phyloP scores from a whole-genome alignment of 352 stramenopile genomes.

The Halophytophthora polymorphica region DNA sequence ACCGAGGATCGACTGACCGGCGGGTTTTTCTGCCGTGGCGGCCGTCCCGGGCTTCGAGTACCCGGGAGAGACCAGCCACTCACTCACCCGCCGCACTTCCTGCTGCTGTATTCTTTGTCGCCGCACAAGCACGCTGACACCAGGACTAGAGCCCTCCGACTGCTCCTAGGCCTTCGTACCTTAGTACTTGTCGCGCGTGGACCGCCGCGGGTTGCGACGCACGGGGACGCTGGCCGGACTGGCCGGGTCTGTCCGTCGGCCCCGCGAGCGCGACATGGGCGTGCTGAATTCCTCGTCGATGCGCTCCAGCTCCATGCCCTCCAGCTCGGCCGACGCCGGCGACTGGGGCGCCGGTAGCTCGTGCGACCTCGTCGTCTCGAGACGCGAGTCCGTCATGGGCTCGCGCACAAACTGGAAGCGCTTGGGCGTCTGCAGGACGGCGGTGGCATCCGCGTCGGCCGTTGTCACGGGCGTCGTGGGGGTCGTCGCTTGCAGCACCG shows the following conservation, averaged over 20 bases:
- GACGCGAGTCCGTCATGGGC: constrained; percentile 55
- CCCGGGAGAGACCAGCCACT: not conserved
- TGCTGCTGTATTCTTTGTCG: too few relatives aligned
- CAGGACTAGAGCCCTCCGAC: too few relatives aligned
- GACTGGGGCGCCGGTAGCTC: constrained; percentile 31
- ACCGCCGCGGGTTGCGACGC: constrained; percentile 72
- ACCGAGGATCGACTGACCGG: not conserved
- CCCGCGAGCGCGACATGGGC: constrained; percentile 46
- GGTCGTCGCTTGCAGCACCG: constrained; percentile 27
- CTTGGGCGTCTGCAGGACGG: constrained; percentile 60
- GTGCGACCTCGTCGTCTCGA: constrained; percentile 28
- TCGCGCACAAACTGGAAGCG: constrained; percentile 79
- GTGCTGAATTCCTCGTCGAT: constrained; percentile 86
- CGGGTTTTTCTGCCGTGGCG: not conserved
- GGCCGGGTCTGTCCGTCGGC: constrained; percentile 53
- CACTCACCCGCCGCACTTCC: not conserved
- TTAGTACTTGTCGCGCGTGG: constrained; percentile 69
- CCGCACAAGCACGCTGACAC: too few relatives aligned
- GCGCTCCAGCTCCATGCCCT: constrained; percentile 72
- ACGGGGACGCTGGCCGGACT: constrained; percentile 45
- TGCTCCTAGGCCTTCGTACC: too few relatives aligned
- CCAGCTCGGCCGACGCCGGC: constrained; percentile 57
- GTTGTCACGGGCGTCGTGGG: constrained; percentile 23
- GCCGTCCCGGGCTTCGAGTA: too few relatives aligned
- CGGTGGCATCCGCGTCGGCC: constrained; percentile 20